Percentiles rank a stretch among this genome's conserved stretches.
These are phyloP conservation scores for Diplodia sapinea DNA, from an alignment of 2,329 filamentous ascomycete species.

Conservation along the genomic window DNA sequence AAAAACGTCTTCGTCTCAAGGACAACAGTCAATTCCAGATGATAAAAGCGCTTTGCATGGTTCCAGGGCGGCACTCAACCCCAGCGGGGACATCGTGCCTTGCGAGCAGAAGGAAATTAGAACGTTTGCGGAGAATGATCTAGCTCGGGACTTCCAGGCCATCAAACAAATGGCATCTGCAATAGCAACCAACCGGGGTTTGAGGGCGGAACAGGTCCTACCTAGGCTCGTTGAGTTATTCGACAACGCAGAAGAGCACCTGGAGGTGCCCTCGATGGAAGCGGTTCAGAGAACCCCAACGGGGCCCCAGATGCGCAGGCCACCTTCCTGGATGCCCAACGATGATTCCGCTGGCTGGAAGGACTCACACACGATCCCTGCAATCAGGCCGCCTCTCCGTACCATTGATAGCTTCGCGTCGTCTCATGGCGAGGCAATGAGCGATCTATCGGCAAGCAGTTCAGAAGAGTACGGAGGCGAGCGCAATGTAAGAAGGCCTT, in stretches of 20 bases:
- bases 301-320: slow-evolving; percentile 22
- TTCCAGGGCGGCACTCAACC: not conserved
- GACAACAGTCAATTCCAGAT: not conserved
- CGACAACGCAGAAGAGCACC: slow-evolving; percentile 31
- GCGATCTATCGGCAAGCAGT: slow-evolving; percentile 28
- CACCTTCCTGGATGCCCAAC: slow-evolving; percentile 25
- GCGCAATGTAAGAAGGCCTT: not conserved
- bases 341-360: slow-evolving; percentile 13
- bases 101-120: not conserved
- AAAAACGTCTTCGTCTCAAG: not conserved
- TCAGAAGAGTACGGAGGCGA: slow-evolving; percentile 25
- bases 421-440: slow-evolving; percentile 4
- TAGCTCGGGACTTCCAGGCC: slow-evolving; percentile 14
- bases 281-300: slow-evolving; percentile 15
- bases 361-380: not conserved
- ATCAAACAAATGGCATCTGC: slow-evolving; percentile 25
- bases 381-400: slow-evolving; percentile 16
- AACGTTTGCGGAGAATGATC: not conserved
- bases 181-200: slow-evolving; percentile 45
- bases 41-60: not conserved
- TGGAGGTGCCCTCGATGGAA: slow-evolving; percentile 1
- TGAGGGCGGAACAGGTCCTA: slow-evolving; percentile 43
- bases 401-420: slow-evolving; percentile 17
- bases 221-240: slow-evolving; percentile 45
- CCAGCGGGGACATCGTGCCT: not conserved